Evolutionary conservation across 2,329 filamentous ascomycete species (phyloP), one percentile per base, ranked within the genome.

Genomic region (Tympanopsis confertula): DNA sequence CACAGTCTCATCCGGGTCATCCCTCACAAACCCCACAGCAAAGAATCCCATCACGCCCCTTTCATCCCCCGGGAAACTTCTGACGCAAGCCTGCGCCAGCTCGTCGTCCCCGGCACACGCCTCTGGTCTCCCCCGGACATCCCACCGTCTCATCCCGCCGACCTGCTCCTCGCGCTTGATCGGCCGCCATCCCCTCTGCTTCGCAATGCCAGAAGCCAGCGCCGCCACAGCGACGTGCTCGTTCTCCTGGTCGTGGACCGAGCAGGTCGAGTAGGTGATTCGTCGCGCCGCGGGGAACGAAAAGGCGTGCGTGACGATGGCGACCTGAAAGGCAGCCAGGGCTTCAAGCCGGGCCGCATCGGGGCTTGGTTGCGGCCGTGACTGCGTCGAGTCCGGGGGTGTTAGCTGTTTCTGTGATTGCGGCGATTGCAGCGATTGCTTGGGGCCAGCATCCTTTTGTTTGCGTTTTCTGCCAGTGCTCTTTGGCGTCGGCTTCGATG

Each of bases 41-140:
- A 98, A 98, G 59, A 98, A 96, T 0, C 91, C 89, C 74, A 95
- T 94, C 1, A 88, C 84, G 0, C 87, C 86, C 44, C 82, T 74
- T 7, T 78, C 79, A 47, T 89, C 86, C 19, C 77, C 83, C 48
- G 88, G 84, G 56, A 83, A 80, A 20, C 86, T 85, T 41, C 89
- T 69, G 39, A 95, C 81, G 51, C 87, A 94, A 3, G 72, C 83
- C 19, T 89, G 79, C 4, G 78, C 73, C 1, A 85, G 55, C 3
- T 66, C 57, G 29, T 66, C 52, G 37, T 76, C 62, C 1, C 68
- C 70, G 4, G 50, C 50, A 46, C 65, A 63, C 24, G 66, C 69
- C 24, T 66, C 66, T 26, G 50, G 50, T 30, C 69, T 66, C 15
- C 78, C 83, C 40, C 75, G 69, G 40, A 86, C 73, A 3, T 69